A percentile compares a stretch with the other conserved stretches of the same genome.
phyloP scores from a whole-genome alignment of 2,329 filamentous ascomycete species.

The Boeremia lycopersici region DNA sequence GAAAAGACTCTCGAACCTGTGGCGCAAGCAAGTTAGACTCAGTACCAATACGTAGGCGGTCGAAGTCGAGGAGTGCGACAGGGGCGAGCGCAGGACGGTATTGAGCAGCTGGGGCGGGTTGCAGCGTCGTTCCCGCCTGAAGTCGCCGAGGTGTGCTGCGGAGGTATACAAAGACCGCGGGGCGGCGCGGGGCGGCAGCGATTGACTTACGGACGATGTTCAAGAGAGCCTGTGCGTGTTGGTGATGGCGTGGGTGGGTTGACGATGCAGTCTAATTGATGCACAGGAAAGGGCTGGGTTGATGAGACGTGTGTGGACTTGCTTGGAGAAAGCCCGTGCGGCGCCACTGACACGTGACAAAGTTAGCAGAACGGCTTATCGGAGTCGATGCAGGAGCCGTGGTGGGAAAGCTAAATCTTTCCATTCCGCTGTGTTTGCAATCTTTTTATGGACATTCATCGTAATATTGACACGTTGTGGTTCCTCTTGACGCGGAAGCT shows the following conservation, averaged over 20 bases:
- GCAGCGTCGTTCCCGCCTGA: conserved; percentile 30
- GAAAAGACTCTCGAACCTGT: conserved; percentile 48
- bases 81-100: conserved; percentile 22
- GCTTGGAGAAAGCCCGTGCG: conserved; percentile 25
- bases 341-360: conserved; percentile 41
- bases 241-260: conserved; percentile 43
- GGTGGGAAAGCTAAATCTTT: conserved; percentile 15
- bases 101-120: conserved; percentile 36
- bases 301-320: conserved; percentile 44
- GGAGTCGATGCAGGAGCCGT: conserved; percentile 23
- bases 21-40: conserved; percentile 21
- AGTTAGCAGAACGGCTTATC: conserved; percentile 31
- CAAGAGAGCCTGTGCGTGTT: conserved; percentile 44
- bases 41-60: conserved; percentile 17
- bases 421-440: conserved; percentile 3
- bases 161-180: conserved; percentile 22
- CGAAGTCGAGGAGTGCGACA: conserved; percentile 10
- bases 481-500: conserved; percentile 22
- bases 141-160: conserved; percentile 24
- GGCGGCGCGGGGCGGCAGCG: conserved; percentile 20
- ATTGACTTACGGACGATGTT: conserved; percentile 45
- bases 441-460: conserved; percentile 23
- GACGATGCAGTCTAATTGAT: conserved; percentile 49
- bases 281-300: conserved; percentile 47
- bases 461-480: conserved; percentile 43